Conservation (phyloP, 75 land plant species). For the Pinus tabuliformis region DNA sequence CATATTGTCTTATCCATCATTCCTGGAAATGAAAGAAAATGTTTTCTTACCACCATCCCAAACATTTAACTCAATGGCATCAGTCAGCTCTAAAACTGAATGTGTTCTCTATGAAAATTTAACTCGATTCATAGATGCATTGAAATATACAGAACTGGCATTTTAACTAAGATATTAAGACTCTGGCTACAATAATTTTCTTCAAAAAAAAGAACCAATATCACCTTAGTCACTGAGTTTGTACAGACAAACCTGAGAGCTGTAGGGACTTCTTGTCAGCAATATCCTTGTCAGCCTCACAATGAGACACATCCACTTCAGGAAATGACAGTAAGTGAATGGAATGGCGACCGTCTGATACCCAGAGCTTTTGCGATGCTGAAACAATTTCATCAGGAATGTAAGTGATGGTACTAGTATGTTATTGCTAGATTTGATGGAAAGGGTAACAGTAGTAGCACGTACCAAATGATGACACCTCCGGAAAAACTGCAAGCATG, state of each 20-base stretch:
- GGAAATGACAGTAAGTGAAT: conserved; percentile 36
- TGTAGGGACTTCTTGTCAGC: conserved; percentile 20
- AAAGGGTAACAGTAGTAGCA: background rate
- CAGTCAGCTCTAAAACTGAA: too few relatives aligned
- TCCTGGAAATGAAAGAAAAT: too few relatives aligned
- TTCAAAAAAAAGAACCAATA: background rate
- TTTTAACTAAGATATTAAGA: too few relatives aligned
- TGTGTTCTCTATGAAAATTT: too few relatives aligned
- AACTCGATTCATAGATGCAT: too few relatives aligned
- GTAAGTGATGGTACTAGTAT: conserved; percentile 6
- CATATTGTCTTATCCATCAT: too few relatives aligned
- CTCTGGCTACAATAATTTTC: too few relatives aligned
- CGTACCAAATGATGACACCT: conserved; percentile 28
- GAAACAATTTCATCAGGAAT: conserved; percentile 16
- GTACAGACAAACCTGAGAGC: conserved; percentile 29
- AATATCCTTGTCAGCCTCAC: conserved; percentile 18
- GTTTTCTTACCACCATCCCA: too few relatives aligned
- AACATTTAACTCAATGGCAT: too few relatives aligned
- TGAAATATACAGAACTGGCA: too few relatives aligned
- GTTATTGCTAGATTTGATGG: background rate
- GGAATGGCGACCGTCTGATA: conserved; percentile 67
- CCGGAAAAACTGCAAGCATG: conserved; percentile 51
- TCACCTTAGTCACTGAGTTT: background rate
- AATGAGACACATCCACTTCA: conserved; percentile 20
- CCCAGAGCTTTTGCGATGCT: conserved; percentile 57